These are phyloP conservation scores for Glonium stellatum DNA, from an alignment of 495 filamentous ascomycete genomes.

Conservation along the genomic window DNA sequence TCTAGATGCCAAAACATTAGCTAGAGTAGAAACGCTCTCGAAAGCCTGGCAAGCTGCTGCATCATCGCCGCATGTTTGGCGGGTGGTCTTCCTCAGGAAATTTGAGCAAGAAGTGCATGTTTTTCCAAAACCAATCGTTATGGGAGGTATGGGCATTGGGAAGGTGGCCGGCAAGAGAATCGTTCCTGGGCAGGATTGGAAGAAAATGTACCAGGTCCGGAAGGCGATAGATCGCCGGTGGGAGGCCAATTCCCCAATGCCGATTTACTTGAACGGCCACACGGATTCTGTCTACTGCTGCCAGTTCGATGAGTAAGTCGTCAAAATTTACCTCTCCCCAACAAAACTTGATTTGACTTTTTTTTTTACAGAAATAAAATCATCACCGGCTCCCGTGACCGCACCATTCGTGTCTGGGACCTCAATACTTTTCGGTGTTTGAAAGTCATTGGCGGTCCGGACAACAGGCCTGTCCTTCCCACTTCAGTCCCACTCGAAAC, in stretches of 20 bases:
- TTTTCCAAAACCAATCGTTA: constrained; percentile 39
- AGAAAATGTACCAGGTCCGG: constrained; percentile 71
- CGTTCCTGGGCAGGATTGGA: constrained; percentile 60
- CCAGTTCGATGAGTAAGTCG: constrained; percentile 83
- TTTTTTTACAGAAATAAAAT: constrained; percentile 66
- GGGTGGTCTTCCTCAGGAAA: constrained; percentile 62
- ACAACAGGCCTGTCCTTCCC: constrained; percentile 20
- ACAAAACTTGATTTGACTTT: neutral
- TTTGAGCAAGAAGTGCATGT: constrained; percentile 45
- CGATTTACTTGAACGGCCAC: constrained; percentile 86
- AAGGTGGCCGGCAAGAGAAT: constrained; percentile 39
- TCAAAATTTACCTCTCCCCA: constrained; percentile 27
- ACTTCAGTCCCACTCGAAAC: constrained; percentile 24
- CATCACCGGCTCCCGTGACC: constrained; percentile 91
- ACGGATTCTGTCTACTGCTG: constrained; percentile 93
- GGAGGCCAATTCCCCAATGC: constrained; percentile 66
- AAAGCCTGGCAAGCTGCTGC: constrained; percentile 55
- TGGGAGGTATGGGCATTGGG: constrained; percentile 43
- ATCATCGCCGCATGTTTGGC: constrained; percentile 66
- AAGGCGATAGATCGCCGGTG: constrained; percentile 69
- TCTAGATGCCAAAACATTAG: constrained; percentile 61
- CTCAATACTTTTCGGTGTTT: constrained; percentile 75
- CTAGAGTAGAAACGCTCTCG: constrained; percentile 55
- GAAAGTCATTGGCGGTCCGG: constrained; percentile 63
- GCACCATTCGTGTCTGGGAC: constrained; percentile 93